Percentiles rank a stretch among this genome's conserved stretches.
phyloP scores from a whole-genome alignment of 176 grass and related monocot genomes.

The Carex littledalei region DNA sequence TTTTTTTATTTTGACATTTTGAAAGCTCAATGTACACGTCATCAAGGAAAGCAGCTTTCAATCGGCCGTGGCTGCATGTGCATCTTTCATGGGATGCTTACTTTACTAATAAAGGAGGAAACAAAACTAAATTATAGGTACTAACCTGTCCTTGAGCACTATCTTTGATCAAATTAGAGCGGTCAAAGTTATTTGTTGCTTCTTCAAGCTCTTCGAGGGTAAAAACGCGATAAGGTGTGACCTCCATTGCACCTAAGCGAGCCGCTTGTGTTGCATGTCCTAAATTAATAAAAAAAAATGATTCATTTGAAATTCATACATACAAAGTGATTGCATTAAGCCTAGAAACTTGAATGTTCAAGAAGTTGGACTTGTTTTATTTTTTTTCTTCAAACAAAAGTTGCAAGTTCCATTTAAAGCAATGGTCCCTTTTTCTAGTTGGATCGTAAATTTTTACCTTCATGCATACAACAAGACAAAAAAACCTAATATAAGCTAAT shows the following conservation, averaged over 20 bases:
- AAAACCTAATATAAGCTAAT: not conserved
- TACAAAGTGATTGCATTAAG: not conserved
- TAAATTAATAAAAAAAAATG: conserved; percentile 23
- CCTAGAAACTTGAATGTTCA: not conserved
- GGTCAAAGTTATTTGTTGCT: conserved; percentile 52
- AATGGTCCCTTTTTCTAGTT: not conserved
- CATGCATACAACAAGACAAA: not conserved
- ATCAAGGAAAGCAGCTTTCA: not conserved
- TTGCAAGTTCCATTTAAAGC: not conserved
- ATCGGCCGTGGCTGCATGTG: not conserved
- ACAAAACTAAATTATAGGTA: not conserved
- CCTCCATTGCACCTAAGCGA: conserved; percentile 49
- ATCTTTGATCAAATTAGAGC: conserved; percentile 54
- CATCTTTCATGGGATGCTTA: not conserved
- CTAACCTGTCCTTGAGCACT: conserved; percentile 53
- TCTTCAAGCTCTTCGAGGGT: conserved; percentile 73
- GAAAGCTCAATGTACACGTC: not conserved
- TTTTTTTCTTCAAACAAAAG: not conserved
- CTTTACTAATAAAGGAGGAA: not conserved
- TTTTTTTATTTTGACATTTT: not conserved
- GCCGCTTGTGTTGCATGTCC: conserved; percentile 60
- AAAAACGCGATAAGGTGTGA: conserved; percentile 41
- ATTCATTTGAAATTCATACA: not conserved
- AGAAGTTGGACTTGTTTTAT: not conserved
- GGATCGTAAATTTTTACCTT: not conserved